Evolutionary conservation across 192 early-diverging fungal species (phyloP).

Genomic region (Mortierella alpina): DNA sequence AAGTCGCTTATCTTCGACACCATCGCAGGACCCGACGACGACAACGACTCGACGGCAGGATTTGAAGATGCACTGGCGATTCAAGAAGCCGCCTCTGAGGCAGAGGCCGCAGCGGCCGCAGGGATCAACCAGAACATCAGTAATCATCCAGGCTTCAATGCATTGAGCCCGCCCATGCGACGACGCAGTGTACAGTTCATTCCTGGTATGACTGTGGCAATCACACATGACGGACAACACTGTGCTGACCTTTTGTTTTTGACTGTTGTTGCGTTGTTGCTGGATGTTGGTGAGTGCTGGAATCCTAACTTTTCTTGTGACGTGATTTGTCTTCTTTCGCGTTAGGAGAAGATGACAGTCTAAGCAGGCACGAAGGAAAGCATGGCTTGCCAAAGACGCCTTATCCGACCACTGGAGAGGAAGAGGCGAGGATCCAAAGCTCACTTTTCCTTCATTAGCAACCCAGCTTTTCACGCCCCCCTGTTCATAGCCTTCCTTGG

Average conservation of each 20-base stretch:
- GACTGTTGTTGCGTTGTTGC: no score
- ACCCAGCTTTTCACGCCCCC: background rate
- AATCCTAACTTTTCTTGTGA: no score
- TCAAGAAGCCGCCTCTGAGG: background rate
- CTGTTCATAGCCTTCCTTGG: no score
- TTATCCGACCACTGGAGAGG: conserved; percentile 26
- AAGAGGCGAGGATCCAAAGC: conserved; percentile 17
- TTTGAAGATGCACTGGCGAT: conserved; percentile 14
- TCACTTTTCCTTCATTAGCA: conserved; percentile 4
- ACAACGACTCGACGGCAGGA: conserved; percentile 11
- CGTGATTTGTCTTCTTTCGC: background rate
- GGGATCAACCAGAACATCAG: background rate
- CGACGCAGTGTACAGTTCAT: conserved; percentile 38
- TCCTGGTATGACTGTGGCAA: conserved; percentile 12
- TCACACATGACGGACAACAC: no score
- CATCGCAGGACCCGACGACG: background rate
- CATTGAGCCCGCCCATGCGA: conserved; percentile 5
- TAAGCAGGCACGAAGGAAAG: conserved; percentile 26
- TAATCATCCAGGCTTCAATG: background rate
- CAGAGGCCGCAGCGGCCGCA: background rate
- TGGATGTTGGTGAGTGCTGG: no score
- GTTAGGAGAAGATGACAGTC: conserved; percentile 23
- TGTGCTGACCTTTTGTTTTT: background rate
- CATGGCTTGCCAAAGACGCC: conserved; percentile 45
- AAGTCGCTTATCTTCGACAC: conserved; percentile 1